A percentile compares a stretch with the other conserved stretches of the same genome.
These are phyloP conservation scores for Mucuna pruriens DNA, from an alignment of 306 rosid species.

Conservation along the genomic window DNA sequence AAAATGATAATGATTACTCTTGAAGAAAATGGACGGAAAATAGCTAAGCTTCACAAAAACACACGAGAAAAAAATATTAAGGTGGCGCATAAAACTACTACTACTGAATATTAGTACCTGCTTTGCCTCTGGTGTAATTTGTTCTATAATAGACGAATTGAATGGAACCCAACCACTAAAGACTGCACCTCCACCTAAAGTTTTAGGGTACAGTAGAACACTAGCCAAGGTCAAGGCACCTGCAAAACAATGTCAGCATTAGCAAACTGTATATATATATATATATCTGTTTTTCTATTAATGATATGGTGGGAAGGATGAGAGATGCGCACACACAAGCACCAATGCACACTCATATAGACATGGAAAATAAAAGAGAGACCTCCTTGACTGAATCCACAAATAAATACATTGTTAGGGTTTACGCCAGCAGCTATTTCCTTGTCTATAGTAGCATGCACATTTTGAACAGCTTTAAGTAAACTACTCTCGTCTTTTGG, in stretches of 20 bases:
- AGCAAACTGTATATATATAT: not conserved
- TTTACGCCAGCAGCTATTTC: slow-evolving; percentile 79
- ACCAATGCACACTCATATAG: not conserved
- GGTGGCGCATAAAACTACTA: slow-evolving; percentile 8
- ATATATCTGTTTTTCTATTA: not conserved
- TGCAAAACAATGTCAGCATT: slow-evolving; percentile 27
- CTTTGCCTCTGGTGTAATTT: slow-evolving; percentile 70
- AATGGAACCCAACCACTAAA: slow-evolving; percentile 96
- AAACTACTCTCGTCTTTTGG: slow-evolving; percentile 71
- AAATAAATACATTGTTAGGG: slow-evolving; percentile 75
- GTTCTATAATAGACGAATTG: slow-evolving; percentile 58
- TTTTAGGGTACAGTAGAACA: slow-evolving; percentile 82
- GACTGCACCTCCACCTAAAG: slow-evolving; percentile 89
- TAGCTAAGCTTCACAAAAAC: not conserved
- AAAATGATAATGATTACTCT: not conserved
- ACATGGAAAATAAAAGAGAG: slow-evolving; percentile 2
- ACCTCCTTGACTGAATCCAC: slow-evolving; percentile 91
- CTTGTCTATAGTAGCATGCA: slow-evolving; percentile 83
- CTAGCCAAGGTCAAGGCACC: slow-evolving; percentile 80
- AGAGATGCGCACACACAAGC: not conserved
- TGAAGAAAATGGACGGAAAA: not conserved
- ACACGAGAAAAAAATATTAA: not conserved
- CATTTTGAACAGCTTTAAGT: slow-evolving; percentile 76
- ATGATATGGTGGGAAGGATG: not conserved
- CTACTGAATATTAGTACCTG: slow-evolving; percentile 51